Percentiles rank a stretch among this genome's conserved stretches.
Conservation (phyloP, 2,329 filamentous ascomycete species). For the Talaromyces atroroseus region DNA sequence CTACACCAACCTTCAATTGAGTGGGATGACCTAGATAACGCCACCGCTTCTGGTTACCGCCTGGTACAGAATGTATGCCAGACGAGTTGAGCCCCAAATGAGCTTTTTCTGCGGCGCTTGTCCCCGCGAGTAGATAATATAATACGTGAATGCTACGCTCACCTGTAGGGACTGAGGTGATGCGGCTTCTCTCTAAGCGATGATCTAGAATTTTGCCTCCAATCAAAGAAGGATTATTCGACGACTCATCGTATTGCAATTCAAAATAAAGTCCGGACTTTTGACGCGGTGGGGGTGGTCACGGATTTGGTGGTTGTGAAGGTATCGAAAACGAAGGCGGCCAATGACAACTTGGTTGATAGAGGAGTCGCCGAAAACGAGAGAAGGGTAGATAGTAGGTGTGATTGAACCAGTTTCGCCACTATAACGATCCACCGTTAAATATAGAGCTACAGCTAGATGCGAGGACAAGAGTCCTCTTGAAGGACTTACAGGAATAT, state of each 20-base stretch:
- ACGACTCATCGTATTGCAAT: slow-evolving; percentile 87
- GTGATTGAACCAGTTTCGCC: slow-evolving; percentile 91
- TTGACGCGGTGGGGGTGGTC: slow-evolving; percentile 91
- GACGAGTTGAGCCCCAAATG: slow-evolving; percentile 65
- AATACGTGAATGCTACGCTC: slow-evolving; percentile 95
- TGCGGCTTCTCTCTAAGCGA: slow-evolving; percentile 82
- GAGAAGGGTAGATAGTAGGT: slow-evolving; percentile 78
- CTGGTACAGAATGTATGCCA: slow-evolving; percentile 36
- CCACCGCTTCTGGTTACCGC: slow-evolving; percentile 70
- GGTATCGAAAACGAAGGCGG: slow-evolving; percentile 91
- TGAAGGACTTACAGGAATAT: slow-evolving; percentile 91
- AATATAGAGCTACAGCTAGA: slow-evolving; percentile 25
- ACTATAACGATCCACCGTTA: slow-evolving; percentile 52
- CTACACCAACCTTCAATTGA: slow-evolving; percentile 93
- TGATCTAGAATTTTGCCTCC: slow-evolving; percentile 94
- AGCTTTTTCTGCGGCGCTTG: slow-evolving; percentile 80
- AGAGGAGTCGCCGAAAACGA: slow-evolving; percentile 88
- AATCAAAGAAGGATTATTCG: slow-evolving; percentile 77
- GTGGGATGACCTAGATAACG: slow-evolving; percentile 94
- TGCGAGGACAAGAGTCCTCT: too few species aligned
- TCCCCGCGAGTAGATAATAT: slow-evolving; percentile 92
- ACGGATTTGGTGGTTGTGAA: slow-evolving; percentile 95
- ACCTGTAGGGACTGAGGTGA: slow-evolving; percentile 86
- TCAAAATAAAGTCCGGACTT: slow-evolving; percentile 96
- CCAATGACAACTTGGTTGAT: slow-evolving; percentile 86